Evolutionary conservation across 352 stramenopile species (phyloP).

Genomic region (Phytophthora sojae): DNA sequence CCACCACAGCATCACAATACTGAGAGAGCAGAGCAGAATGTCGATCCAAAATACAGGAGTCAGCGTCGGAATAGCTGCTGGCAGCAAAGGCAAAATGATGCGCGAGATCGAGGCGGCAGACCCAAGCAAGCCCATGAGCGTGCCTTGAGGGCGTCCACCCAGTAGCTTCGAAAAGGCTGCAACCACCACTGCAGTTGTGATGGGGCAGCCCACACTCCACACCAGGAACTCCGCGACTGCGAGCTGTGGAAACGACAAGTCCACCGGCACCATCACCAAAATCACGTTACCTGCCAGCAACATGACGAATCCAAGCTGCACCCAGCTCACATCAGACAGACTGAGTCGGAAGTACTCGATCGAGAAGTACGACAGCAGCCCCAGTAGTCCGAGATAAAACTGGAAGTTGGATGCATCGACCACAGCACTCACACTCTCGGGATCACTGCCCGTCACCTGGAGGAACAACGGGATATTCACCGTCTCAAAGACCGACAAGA

Average conservation of each 20-base stretch:
- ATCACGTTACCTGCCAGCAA: slow-evolving; percentile 65
- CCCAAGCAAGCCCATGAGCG: slow-evolving; percentile 75
- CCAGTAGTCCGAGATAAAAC: slow-evolving; percentile 74
- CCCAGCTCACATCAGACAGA: slow-evolving; percentile 67
- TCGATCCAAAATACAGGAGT: slow-evolving; percentile 79
- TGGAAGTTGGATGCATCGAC: slow-evolving; percentile 77
- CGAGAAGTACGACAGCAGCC: slow-evolving; percentile 76
- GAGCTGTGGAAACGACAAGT: slow-evolving; percentile 54
- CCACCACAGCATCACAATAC: slow-evolving; percentile 63
- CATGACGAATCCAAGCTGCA: slow-evolving; percentile 69
- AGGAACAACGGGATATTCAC: slow-evolving; percentile 83
- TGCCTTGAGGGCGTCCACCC: slow-evolving; percentile 71
- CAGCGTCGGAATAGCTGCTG: slow-evolving; percentile 64
- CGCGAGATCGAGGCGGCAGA: slow-evolving; percentile 73
- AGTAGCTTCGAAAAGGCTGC: slow-evolving; percentile 78
- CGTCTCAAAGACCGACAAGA: slow-evolving; percentile 80
- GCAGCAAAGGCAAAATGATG: slow-evolving; percentile 73
- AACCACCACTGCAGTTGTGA: slow-evolving; percentile 72
- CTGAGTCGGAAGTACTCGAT: slow-evolving; percentile 74
- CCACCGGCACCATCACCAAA: slow-evolving; percentile 47
- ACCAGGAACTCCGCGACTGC: slow-evolving; percentile 66
- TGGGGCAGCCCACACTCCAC: slow-evolving; percentile 79
- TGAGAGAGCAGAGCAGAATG: slow-evolving; percentile 57
- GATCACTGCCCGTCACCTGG: slow-evolving; percentile 61
- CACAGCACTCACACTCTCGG: slow-evolving; percentile 53